Conservation (phyloP, 805 yeast species). For the Teunomyces pallodes region DNA sequence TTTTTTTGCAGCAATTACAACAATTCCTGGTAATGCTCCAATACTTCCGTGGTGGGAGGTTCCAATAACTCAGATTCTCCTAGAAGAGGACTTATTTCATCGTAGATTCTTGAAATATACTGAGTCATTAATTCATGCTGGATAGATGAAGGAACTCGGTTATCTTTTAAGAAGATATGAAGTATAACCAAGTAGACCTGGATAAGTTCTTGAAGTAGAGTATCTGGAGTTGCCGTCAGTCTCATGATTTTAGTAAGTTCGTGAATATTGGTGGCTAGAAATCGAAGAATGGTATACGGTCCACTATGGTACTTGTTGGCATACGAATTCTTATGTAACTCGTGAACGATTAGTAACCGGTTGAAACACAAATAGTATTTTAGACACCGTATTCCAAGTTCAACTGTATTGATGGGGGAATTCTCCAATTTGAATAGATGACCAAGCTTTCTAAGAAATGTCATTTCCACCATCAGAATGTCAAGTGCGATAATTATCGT, state of each 20-base stretch:
- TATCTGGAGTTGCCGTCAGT: background rate
- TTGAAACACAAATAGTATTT: constrained; percentile 15
- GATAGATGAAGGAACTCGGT: constrained; percentile 13
- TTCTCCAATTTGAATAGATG: background rate
- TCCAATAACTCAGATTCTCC: background rate
- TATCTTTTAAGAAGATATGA: constrained; percentile 11
- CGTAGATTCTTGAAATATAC: constrained; percentile 7
- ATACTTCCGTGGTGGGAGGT: constrained; percentile 1
- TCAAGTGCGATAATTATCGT: constrained; percentile 10
- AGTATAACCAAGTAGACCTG: constrained; percentile 13
- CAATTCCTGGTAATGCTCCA: background rate
- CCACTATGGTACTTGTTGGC: constrained; percentile 9
- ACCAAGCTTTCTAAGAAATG: constrained; percentile 4
- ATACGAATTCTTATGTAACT: constrained; percentile 8
- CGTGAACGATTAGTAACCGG: constrained; percentile 5
- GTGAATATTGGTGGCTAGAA: background rate
- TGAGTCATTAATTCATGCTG: constrained; percentile 15
- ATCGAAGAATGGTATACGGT: background rate
- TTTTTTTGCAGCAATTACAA: constrained; percentile 2
- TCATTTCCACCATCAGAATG: constrained; percentile 4
- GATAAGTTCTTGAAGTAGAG: constrained; percentile 8
- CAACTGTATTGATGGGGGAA: background rate
- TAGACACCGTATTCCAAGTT: constrained; percentile 8
- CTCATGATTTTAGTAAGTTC: background rate
- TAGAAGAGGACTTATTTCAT: background rate